Evolutionary conservation across 768 basidiomycete genomes (phyloP).

Genomic region (Cytidiella melzeri): DNA sequence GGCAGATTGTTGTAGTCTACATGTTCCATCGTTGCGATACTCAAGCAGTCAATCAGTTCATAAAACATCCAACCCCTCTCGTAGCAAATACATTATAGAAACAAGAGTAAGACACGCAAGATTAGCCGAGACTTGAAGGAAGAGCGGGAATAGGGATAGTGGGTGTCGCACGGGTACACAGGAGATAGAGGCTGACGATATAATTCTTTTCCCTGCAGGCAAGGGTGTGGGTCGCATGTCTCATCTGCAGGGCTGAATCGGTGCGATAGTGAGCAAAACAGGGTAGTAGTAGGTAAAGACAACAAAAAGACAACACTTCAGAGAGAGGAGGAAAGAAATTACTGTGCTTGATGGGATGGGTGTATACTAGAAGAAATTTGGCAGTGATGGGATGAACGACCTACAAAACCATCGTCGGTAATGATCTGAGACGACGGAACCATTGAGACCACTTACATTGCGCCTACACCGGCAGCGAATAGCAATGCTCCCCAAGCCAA

Average conservation of each 20-base stretch:
- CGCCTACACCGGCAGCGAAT: constrained; percentile 78
- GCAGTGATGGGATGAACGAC: constrained; percentile 7
- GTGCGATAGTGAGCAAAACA: neutral
- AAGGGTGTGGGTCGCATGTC: neutral
- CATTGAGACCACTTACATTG: constrained; percentile 67
- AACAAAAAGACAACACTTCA: neutral
- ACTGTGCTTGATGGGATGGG: too few relatives aligned
- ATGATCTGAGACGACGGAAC: too few relatives aligned
- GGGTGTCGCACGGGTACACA: neutral
- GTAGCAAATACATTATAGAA: neutral
- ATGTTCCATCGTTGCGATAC: too few relatives aligned
- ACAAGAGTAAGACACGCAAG: neutral
- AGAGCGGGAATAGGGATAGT: neutral
- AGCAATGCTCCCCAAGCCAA: constrained; percentile 80
- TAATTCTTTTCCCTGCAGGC: neutral
- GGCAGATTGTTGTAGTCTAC: too few relatives aligned
- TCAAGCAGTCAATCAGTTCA: too few relatives aligned
- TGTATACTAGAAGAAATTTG: constrained; percentile 7
- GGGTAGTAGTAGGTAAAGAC: neutral
- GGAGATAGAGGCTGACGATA: neutral
- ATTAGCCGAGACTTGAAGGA: too few relatives aligned
- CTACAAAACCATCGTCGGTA: neutral
- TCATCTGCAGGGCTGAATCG: neutral
- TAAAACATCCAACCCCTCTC: too few relatives aligned
- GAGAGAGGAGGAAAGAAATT: too few relatives aligned